A percentile compares a stretch with the other conserved stretches of the same genome.
Conservation (phyloP, 1,284 basidiomycete species). For the Moesziomyces parantarcticus region DNA sequence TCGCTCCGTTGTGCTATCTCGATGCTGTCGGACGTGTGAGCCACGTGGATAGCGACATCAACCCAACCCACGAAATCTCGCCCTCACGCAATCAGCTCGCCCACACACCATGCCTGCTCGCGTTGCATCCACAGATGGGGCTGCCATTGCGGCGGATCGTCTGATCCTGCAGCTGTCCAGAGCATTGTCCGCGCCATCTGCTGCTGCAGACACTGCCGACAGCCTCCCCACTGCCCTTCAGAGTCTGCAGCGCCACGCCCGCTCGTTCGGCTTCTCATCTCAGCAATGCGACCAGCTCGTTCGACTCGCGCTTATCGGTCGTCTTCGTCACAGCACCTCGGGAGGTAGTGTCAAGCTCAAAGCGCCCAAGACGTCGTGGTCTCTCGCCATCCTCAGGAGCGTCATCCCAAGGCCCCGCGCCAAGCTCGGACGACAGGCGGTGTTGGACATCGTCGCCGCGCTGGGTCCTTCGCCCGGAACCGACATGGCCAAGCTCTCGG, state of each 20-base stretch:
- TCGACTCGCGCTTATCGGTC: constrained; percentile 33
- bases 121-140: constrained; percentile 5
- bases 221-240: constrained; percentile 10
- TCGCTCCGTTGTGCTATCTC: background rate
- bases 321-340: constrained; percentile 14
- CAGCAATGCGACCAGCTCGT: constrained; percentile 41
- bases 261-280: constrained; percentile 31
- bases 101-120: constrained; percentile 24
- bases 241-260: constrained; percentile 25
- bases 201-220: constrained; percentile 7
- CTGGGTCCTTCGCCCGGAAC: constrained; percentile 38
- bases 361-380: constrained; percentile 32
- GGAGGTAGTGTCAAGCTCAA: constrained; percentile 9
- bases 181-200: constrained; percentile 22
- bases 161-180: constrained; percentile 25
- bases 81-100: background rate
- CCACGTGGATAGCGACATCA: background rate
- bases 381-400: constrained; percentile 32
- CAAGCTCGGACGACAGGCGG: constrained; percentile 28
- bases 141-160: constrained; percentile 23
- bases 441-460: constrained; percentile 32
- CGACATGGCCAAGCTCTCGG: constrained; percentile 25
- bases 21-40: background rate
- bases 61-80: background rate
- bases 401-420: constrained; percentile 30